Percentiles rank a stretch among this genome's conserved stretches.
phyloP scores from a whole-genome alignment of 495 filamentous ascomycete species.

The Hypoxylon crocopeplum region DNA sequence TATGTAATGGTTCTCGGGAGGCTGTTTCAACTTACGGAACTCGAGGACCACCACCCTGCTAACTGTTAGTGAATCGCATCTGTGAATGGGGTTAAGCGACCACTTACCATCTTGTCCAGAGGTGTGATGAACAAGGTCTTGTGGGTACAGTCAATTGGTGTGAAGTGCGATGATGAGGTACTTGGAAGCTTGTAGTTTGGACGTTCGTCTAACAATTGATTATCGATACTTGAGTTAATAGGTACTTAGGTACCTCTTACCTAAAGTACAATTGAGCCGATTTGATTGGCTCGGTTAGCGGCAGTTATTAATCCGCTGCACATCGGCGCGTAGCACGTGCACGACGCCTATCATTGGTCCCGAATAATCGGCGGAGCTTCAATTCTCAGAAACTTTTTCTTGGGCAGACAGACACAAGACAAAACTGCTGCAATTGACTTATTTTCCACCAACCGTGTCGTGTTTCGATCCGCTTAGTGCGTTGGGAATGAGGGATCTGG shows the following conservation, averaged over 20 bases:
- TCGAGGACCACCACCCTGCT: slow-evolving; percentile 77
- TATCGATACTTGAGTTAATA: no score
- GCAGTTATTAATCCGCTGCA: slow-evolving; percentile 32
- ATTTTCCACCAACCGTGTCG: slow-evolving; percentile 35
- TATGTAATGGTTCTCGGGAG: slow-evolving; percentile 7
- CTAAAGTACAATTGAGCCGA: background rate
- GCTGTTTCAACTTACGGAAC: slow-evolving; percentile 72
- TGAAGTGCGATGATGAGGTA: slow-evolving; percentile 27
- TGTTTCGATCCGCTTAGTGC: slow-evolving; percentile 30
- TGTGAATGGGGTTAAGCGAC: background rate
- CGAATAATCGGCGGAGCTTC: slow-evolving; percentile 19
- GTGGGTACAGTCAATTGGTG: slow-evolving; percentile 21
- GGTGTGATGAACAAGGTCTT: slow-evolving; percentile 32
- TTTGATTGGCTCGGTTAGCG: slow-evolving; percentile 19
- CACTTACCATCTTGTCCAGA: slow-evolving; percentile 50
- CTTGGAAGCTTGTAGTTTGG: background rate
- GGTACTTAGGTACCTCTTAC: background rate
- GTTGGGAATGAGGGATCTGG: slow-evolving; percentile 37
- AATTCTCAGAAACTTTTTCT: slow-evolving; percentile 44
- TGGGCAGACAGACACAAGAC: slow-evolving; percentile 35
- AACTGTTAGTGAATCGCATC: slow-evolving; percentile 46
- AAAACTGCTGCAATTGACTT: slow-evolving; percentile 24
- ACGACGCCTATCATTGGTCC: slow-evolving; percentile 34
- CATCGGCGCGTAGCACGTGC: slow-evolving; percentile 17
- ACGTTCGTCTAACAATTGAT: no score